Evolutionary conservation across 257 asterid species (phyloP).

Genomic region (Lycium barbarum): DNA sequence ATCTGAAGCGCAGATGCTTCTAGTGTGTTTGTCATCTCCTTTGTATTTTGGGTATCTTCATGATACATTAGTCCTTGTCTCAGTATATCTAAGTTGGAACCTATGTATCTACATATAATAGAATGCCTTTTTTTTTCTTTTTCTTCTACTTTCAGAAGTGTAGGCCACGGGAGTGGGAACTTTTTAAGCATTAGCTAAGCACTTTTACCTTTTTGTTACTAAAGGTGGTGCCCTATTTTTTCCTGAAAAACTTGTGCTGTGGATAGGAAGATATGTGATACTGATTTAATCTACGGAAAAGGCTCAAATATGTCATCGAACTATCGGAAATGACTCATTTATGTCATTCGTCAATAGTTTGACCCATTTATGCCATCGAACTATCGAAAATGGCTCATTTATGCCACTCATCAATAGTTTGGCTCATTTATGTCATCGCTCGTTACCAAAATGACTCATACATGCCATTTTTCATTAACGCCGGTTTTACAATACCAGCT

Average conservation of each 20-base stretch:
- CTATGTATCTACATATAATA: background rate
- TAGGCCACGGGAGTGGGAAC: background rate
- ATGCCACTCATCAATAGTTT: too few species aligned
- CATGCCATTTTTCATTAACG: too few species aligned
- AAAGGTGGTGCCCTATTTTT: background rate
- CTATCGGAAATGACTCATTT: too few species aligned
- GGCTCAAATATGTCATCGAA: too few species aligned
- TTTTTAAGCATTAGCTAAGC: background rate
- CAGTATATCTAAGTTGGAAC: background rate
- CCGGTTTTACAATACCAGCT: too few species aligned
- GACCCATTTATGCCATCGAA: too few species aligned
- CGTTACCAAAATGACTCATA: too few species aligned
- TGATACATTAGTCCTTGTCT: background rate
- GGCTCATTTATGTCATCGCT: too few species aligned
- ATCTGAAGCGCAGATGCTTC: background rate
- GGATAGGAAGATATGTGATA: background rate
- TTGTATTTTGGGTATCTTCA: background rate
- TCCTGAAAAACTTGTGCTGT: background rate
- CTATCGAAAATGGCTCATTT: too few species aligned
- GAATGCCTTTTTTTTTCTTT: background rate
- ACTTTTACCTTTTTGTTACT: background rate
- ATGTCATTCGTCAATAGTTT: too few species aligned
- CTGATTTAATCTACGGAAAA: constrained; percentile 12
- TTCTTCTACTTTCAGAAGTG: background rate
- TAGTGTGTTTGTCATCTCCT: background rate